Evolutionary conservation across 1,284 basidiomycete species (phyloP).

Genomic region (Leccinum griseonigrum): DNA sequence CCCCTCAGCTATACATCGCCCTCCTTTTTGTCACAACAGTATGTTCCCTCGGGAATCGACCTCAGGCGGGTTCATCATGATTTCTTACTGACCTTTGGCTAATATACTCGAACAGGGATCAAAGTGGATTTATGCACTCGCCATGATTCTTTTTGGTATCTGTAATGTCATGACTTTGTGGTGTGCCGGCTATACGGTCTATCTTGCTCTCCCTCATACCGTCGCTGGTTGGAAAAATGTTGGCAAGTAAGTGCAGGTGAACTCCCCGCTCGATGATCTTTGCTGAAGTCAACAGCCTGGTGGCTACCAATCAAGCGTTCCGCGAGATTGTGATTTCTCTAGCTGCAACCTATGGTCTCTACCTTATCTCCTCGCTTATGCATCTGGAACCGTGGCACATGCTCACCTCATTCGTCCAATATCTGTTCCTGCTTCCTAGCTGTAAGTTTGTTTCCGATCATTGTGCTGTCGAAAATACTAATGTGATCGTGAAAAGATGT

Average conservation of each 20-base stretch:
- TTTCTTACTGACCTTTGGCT: slow-evolving; percentile 1
- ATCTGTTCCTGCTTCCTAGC: slow-evolving; percentile 76
- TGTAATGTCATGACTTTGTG: slow-evolving; percentile 80
- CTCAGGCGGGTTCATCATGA: slow-evolving; percentile 48
- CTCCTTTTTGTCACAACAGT: slow-evolving; percentile 74
- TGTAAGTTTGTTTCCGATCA: slow-evolving; percentile 43
- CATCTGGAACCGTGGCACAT: slow-evolving; percentile 94
- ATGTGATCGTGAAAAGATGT: slow-evolving; percentile 53
- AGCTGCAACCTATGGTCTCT: slow-evolving; percentile 86
- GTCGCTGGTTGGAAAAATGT: slow-evolving; percentile 72
- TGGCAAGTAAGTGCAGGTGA: slow-evolving; percentile 46
- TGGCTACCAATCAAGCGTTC: slow-evolving; percentile 67
- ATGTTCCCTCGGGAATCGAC: slow-evolving; percentile 84
- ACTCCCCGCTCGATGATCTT: background rate
- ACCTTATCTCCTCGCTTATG: slow-evolving; percentile 83
- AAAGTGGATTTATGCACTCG: slow-evolving; percentile 78
- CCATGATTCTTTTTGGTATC: slow-evolving; percentile 72
- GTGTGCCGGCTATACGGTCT: slow-evolving; percentile 88
- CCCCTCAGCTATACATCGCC: slow-evolving; percentile 62
- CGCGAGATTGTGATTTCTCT: slow-evolving; percentile 80
- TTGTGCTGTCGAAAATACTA: slow-evolving; percentile 6
- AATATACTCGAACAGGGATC: slow-evolving; percentile 51
- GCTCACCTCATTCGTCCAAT: slow-evolving; percentile 86
- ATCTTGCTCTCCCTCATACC: slow-evolving; percentile 77
- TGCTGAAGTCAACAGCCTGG: slow-evolving; percentile 41